A percentile compares a stretch with the other conserved stretches of the same genome.
Conservation (phyloP, 768 basidiomycete genomes). For the Auricularia sp. region DNA sequence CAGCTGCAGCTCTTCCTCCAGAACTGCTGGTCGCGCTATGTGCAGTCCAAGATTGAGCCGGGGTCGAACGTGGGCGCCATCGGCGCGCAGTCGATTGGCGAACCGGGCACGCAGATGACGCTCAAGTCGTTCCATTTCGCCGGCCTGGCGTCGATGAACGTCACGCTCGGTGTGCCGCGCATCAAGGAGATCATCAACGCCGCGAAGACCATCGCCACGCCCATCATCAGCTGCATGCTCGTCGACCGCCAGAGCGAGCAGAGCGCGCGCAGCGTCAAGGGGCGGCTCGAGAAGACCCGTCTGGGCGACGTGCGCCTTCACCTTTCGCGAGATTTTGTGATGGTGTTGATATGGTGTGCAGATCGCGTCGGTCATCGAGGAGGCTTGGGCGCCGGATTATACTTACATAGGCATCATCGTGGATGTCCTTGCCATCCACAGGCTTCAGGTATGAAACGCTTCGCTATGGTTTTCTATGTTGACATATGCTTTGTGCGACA, state of each 20-base stretch:
- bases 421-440: constrained; percentile 77
- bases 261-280: constrained; percentile 97
- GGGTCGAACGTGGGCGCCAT: constrained; percentile 98
- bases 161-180: constrained; percentile 98
- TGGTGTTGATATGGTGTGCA: constrained; percentile 20
- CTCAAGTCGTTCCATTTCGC: constrained; percentile 99
- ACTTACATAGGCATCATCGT: constrained; percentile 91
- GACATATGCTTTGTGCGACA: constrained; percentile 20
- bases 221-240: constrained; percentile 94
- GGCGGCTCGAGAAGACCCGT: constrained; percentile 86
- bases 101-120: constrained; percentile 99
- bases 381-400: constrained; percentile 89
- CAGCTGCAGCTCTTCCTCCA: constrained; percentile 76
- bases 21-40: constrained; percentile 86
- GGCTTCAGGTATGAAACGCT: constrained; percentile 57
- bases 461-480: neutral
- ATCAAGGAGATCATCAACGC: constrained; percentile 99
- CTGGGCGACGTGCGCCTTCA: constrained; percentile 68
- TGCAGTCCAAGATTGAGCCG: constrained; percentile 93
- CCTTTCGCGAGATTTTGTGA: neutral
- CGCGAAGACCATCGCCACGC: constrained; percentile 93
- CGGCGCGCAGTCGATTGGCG: constrained; percentile 97
- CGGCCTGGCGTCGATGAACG: constrained; percentile 99
- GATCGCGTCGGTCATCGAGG: constrained; percentile 89
- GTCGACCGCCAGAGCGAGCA: constrained; percentile 77